These are phyloP conservation scores for Biscogniauxia mediterranea DNA, from an alignment of 2,329 filamentous ascomycete genomes.

Conservation along the genomic window DNA sequence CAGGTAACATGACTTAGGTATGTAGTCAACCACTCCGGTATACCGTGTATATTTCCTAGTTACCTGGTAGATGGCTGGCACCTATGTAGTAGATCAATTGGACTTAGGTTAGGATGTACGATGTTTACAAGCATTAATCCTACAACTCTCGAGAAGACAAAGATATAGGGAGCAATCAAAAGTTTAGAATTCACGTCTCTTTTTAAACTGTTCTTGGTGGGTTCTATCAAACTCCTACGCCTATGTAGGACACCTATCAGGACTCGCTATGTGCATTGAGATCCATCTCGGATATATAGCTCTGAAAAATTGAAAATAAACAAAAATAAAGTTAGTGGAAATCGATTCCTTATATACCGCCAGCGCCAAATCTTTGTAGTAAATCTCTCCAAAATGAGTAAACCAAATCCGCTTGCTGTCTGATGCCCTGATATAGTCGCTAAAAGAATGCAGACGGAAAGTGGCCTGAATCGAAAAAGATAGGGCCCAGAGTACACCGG, in stretches of 20 bases:
- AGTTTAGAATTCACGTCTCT: neutral
- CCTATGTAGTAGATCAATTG: too few relatives aligned
- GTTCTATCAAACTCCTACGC: neutral
- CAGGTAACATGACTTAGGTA: too few relatives aligned
- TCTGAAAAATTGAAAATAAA: conserved; percentile 4
- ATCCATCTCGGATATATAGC: conserved; percentile 7
- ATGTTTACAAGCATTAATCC: too few relatives aligned
- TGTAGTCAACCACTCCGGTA: too few relatives aligned
- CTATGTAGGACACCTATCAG: neutral
- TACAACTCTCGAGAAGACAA: neutral
- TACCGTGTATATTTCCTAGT: too few relatives aligned
- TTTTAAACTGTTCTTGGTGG: neutral
- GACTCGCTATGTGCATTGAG: neutral
- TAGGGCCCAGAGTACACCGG: neutral
- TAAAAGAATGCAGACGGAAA: conserved; percentile 12
- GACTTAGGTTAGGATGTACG: too few relatives aligned
- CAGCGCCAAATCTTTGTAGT: conserved; percentile 22
- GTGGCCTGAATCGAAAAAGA: neutral
- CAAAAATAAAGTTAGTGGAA: conserved; percentile 6
- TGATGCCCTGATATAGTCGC: conserved; percentile 22
- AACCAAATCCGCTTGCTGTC: conserved; percentile 22
- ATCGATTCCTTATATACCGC: conserved; percentile 6
- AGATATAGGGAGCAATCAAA: neutral
- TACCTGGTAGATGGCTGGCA: too few relatives aligned
- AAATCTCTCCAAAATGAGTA: conserved; percentile 17